phyloP scores from a whole-genome alignment of 2,329 filamentous ascomycete species.

The Ilyonectria destructans region DNA sequence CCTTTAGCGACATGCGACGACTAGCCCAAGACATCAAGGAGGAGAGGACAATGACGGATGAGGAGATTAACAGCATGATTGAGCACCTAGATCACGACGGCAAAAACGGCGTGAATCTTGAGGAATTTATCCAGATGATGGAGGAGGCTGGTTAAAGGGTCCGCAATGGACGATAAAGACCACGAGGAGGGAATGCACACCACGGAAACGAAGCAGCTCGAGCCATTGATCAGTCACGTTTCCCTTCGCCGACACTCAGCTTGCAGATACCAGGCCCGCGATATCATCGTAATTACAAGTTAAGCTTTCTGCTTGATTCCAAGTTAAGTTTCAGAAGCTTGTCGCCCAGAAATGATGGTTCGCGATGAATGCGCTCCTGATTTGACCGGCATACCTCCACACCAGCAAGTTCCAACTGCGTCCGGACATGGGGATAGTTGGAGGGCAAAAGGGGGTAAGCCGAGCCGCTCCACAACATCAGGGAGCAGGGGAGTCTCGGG shows the following conservation, averaged over 20 bases:
- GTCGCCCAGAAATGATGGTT: not conserved
- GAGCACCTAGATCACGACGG: conserved; percentile 97
- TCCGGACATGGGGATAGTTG: not conserved
- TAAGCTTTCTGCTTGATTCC: not conserved
- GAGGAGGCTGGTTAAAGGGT: conserved; percentile 57
- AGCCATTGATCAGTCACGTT: conserved; percentile 15
- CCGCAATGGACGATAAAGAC: not conserved
- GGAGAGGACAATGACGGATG: conserved; percentile 83
- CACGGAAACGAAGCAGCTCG: conserved; percentile 10
- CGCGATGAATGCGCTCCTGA: not conserved
- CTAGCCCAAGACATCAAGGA: conserved; percentile 94
- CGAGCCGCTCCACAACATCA: conserved; percentile 3
- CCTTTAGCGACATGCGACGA: conserved; percentile 87
- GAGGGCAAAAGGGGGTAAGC: not conserved
- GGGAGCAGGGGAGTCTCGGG: conserved; percentile 3
- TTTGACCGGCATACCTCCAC: not conserved
- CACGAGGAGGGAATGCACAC: conserved; percentile 11
- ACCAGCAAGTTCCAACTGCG: not conserved
- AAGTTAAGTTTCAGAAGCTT: not conserved
- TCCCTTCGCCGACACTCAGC: not conserved
- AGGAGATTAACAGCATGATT: conserved; percentile 96
- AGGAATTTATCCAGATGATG: conserved; percentile 80
- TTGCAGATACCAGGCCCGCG: not conserved
- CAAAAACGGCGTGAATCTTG: conserved; percentile 83
- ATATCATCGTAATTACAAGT: not conserved